These are phyloP conservation scores for Pascua guehoae DNA, from an alignment of 1,284 basidiomycete species.

Conservation along the genomic window DNA sequence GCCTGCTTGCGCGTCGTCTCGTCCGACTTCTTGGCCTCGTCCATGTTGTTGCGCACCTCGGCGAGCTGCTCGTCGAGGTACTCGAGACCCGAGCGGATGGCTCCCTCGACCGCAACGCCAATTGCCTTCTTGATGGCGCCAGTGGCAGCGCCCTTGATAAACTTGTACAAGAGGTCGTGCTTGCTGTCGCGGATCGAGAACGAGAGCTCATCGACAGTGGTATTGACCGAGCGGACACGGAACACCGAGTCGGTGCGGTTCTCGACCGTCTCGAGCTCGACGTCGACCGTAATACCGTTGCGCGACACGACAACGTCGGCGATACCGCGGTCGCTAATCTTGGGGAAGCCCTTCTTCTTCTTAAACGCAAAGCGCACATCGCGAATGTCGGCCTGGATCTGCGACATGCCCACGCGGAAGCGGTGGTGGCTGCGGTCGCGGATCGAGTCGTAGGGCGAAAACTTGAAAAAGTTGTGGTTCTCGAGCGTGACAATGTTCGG, in stretches of 20 bases:
- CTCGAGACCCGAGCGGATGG: constrained; percentile 75
- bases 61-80: constrained; percentile 70
- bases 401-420: constrained; percentile 67
- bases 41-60: constrained; percentile 56
- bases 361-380: constrained; percentile 83
- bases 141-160: constrained; percentile 40
- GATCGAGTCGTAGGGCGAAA: constrained; percentile 67
- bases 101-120: constrained; percentile 72
- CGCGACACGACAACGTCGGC: constrained; percentile 88
- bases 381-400: constrained; percentile 91
- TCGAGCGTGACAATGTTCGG: constrained; percentile 72
- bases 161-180: constrained; percentile 85
- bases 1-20: constrained; percentile 57
- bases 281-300: constrained; percentile 52
- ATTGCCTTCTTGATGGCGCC: constrained; percentile 87
- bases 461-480: constrained; percentile 76
- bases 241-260: constrained; percentile 40
- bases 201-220: constrained; percentile 71
- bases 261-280: constrained; percentile 50
- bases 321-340: constrained; percentile 81
- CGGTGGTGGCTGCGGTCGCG: constrained; percentile 59
- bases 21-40: constrained; percentile 61
- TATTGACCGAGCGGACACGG: constrained; percentile 37
- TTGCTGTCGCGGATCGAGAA: constrained; percentile 87
- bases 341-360: constrained; percentile 47